Base-by-base conservation (phyloP, 805 yeast species). In the Nakazawaea laoshanensis region DNA sequence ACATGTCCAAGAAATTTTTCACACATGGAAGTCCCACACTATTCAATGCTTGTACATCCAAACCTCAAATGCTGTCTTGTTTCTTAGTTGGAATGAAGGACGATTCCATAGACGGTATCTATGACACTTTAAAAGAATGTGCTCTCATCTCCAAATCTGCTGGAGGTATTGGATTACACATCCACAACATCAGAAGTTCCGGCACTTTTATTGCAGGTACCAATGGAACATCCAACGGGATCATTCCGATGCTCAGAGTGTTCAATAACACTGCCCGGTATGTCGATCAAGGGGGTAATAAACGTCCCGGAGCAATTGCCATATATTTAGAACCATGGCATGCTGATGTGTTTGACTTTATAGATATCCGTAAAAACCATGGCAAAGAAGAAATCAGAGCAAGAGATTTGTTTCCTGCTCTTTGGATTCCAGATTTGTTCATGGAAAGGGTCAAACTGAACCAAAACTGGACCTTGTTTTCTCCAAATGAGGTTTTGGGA, bases 241-340 rank as follows among this genome's bases (percentile, higher is more conserved):
- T 72, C 32, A 69, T 72, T 41, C 79, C 79, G 25, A 72, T 72
- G 79, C 65, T 72, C 26, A 63, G 77, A 49, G 79, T 72, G 17
- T 72, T 72, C 58, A 72, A 72, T 54, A 71, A 70, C 49, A 71
- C 79, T 24, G 79, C 79, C 23, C 62, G 77, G 50, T 72, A 72
- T 46, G 79, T 72, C 27, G 79, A 72, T 47, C 79, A 72, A 53
- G 79, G 79, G 50, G 79, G 79, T 44, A 72, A 72, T 54, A 72
- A 72, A 55, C 59, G 79, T 52, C 79, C 79, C 11, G 79, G 79
- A 48, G 78, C 78, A 10, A 70, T 72, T 52, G 78, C 78, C 14
- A 52, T 72, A 33, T 72, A 72, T 52, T 49, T 71, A 32, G 79
- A 72, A 53, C 78, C 79, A 48, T 72, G 79, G 79, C 79, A 72